Percentiles rank a stretch among this genome's conserved stretches.
Conservation (phyloP, 305 asterid genomes). For the Solanum hybrid region DNA sequence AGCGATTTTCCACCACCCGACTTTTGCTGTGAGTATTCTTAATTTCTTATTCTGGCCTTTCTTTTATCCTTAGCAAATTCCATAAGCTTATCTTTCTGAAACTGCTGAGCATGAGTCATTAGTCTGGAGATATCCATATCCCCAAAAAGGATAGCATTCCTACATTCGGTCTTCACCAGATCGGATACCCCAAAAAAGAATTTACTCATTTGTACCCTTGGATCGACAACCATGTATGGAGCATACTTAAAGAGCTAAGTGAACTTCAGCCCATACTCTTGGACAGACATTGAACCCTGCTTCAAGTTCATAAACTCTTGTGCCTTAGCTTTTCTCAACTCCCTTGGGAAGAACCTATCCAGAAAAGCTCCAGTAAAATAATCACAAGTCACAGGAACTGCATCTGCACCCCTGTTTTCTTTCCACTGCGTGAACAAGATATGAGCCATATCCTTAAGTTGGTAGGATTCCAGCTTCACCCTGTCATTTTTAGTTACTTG, state of each 20-base stretch:
- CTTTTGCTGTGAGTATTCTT: not conserved
- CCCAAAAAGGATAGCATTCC: not conserved
- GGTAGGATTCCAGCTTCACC: not conserved
- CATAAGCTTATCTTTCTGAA: not conserved
- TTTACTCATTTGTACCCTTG: not conserved
- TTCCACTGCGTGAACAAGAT: not conserved
- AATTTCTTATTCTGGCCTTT: not conserved
- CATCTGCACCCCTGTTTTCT: not conserved
- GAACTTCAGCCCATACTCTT: not conserved
- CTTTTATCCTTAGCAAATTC: not conserved
- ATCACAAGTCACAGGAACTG: not conserved
- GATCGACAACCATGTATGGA: not conserved
- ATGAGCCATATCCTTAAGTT: not conserved
- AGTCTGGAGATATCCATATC: not conserved
- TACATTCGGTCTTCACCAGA: not conserved
- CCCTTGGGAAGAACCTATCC: not conserved
- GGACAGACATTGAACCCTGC: not conserved
- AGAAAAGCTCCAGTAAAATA: not conserved
- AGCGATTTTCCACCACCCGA: not conserved
- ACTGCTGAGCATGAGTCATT: not conserved
- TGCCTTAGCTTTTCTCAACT: not conserved
- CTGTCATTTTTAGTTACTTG: not conserved
- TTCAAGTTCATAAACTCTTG: not conserved
- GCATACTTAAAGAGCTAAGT: not conserved
- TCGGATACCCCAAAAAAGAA: not conserved